Evolutionary conservation across 2,329 filamentous ascomycete species (phyloP).

Genomic region (Fusarium sp.): DNA sequence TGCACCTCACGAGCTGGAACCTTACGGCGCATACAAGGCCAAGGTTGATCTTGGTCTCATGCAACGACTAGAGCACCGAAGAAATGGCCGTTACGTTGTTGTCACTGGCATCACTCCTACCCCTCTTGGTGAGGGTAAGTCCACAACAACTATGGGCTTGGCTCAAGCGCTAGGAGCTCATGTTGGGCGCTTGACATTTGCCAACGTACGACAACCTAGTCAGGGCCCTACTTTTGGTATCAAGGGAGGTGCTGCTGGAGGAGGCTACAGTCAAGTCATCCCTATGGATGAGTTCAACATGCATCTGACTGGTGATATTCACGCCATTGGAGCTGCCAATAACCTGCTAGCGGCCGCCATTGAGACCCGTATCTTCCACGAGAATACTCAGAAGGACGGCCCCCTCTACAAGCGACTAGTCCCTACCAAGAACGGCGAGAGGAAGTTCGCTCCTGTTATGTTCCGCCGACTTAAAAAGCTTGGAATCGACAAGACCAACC

Average conservation of each 20-base stretch:
- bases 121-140: slow-evolving; percentile 96
- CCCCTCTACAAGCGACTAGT: slow-evolving; percentile 89
- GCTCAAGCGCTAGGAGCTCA: slow-evolving; percentile 93
- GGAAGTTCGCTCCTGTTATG: slow-evolving; percentile 90
- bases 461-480: slow-evolving; percentile 94
- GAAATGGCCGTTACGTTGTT: slow-evolving; percentile 89
- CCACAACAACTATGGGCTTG: slow-evolving; percentile 95
- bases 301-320: slow-evolving; percentile 96
- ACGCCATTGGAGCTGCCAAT: slow-evolving; percentile 96
- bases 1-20: slow-evolving; percentile 88
- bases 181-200: slow-evolving; percentile 87
- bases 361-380: slow-evolving; percentile 98
- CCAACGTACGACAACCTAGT: slow-evolving; percentile 96
- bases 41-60: slow-evolving; percentile 89
- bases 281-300: slow-evolving; percentile 99
- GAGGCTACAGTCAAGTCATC: slow-evolving; percentile 98
- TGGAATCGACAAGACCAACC: slow-evolving; percentile 94
- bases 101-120: slow-evolving; percentile 97
- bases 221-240: slow-evolving; percentile 99
- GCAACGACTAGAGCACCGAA: slow-evolving; percentile 86
- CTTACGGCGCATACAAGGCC: slow-evolving; percentile 94
- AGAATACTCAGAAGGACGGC: slow-evolving; percentile 92
- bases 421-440: slow-evolving; percentile 88
- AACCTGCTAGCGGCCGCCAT: slow-evolving; percentile 96
- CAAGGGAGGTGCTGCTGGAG: slow-evolving; percentile 96